Conservation (phyloP, 2,329 filamentous ascomycete genomes). For the Microsporum canis region DNA sequence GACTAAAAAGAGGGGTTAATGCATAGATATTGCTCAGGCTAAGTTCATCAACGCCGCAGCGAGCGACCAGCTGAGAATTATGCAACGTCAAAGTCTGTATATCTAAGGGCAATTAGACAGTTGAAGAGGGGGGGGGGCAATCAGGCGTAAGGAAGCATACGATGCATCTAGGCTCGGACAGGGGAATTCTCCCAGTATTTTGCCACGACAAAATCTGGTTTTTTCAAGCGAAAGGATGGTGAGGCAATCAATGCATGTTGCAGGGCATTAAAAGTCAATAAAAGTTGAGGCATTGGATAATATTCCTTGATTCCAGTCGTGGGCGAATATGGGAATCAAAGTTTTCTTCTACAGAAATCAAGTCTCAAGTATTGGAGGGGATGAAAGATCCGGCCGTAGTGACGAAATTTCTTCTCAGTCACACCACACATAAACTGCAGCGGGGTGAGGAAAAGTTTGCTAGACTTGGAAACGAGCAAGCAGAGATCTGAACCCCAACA, state of each 20-base stretch:
- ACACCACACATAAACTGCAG: neutral
- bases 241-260: neutral
- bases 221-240: slow-evolving; percentile 1
- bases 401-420: neutral
- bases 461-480: neutral
- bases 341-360: neutral
- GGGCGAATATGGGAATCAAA: neutral
- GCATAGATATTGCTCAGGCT: slow-evolving; percentile 4
- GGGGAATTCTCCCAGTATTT: slow-evolving; percentile 5
- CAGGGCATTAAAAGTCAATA: neutral
- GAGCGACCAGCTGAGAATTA: slow-evolving; percentile 6
- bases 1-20: neutral
- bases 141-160: neutral
- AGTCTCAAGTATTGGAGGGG: neutral
- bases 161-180: neutral
- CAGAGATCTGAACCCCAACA: neutral
- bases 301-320: neutral
- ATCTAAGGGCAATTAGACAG: neutral
- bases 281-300: neutral
- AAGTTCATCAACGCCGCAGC: slow-evolving; percentile 2
- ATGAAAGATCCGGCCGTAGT: neutral
- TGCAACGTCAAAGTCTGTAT: slow-evolving; percentile 5
- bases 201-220: slow-evolving; percentile 9
- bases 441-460: neutral
- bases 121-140: neutral